Base-by-base conservation (phyloP, 192 early-diverging fungal species). In the Polychytrium aggregatum region DNA sequence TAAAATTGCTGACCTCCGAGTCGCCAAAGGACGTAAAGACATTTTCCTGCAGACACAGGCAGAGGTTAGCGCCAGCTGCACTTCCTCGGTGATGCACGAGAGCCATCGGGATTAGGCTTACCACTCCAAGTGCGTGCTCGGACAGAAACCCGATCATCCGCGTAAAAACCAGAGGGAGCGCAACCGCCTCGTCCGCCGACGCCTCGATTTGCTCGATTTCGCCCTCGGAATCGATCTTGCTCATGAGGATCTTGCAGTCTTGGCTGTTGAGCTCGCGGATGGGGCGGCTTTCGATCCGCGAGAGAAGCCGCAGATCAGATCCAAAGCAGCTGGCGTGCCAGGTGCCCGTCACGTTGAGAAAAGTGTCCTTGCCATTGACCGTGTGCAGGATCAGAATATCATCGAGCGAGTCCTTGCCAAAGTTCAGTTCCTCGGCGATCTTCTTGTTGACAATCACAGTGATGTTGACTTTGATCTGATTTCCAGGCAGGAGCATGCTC, bases 351-450 rank as follows among this genome's bases (percentile, higher is more conserved):
- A 92, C 71, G 3, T 76, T 62, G 9, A 97, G 64, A 59, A 97
- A 97, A 45, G 80, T 82, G 45, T 97, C 90, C 30, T 83, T 83
- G 10, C 86, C 83, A 26, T 83, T 77, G 40, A 85, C 79, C 41
- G 85, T 58, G 48, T 84, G 85, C 14, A 97, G 52, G 21, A 97
- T 77, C n/a, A 93, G 55, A 48, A 81, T 84, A 50, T 91, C 83
- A 5, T 74, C 71, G 28, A 86, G 55, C 6, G 74, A 61, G 2
- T 85, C 82, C 1, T 61, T 44, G 1, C 70, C 72, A 18, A 58
- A 55, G 46, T 84, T 89, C 33, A 86, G 66, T 1, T 64, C 16
- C 1, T 67, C 53, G 0, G 75, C 72, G 0, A 63, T 67, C 3
- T 50, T 46, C 9, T 66, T 59, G 35, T 76, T 67, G 0, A 86